Evolutionary conservation across 1,284 basidiomycete genomes (phyloP).

Genomic region (Puccinia polysora): DNA sequence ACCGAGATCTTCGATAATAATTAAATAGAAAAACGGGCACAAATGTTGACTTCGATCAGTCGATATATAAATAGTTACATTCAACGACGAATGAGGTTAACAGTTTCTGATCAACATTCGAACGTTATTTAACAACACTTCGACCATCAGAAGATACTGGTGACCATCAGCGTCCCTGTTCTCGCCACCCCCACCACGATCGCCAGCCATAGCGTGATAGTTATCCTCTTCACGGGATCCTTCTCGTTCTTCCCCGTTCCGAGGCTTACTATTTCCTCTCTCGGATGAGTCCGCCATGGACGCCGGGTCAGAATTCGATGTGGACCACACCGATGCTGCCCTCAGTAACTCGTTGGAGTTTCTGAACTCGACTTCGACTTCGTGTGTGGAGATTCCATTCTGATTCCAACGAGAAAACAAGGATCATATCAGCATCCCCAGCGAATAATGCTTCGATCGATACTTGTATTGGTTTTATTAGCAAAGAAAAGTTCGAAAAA

Average conservation of each 20-base stretch:
- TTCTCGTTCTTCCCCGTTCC: too few relatives aligned
- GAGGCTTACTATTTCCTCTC: slow-evolving; percentile 51
- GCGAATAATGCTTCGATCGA: slow-evolving; percentile 5
- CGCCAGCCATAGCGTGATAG: too few relatives aligned
- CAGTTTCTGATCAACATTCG: slow-evolving; percentile 56
- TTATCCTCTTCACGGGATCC: too few relatives aligned
- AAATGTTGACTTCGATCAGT: too few relatives aligned
- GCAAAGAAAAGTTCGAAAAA: too few relatives aligned
- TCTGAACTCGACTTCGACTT: slow-evolving; percentile 60
- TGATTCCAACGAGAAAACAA: slow-evolving; percentile 26
- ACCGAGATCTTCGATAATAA: too few relatives aligned
- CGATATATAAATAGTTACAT: too few relatives aligned
- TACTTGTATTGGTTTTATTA: too few relatives aligned
- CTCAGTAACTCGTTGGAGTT: slow-evolving; percentile 57
- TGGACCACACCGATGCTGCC: slow-evolving; percentile 51
- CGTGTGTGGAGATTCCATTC: slow-evolving; percentile 53
- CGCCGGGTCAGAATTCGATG: too few relatives aligned
- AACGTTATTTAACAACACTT: slow-evolving; percentile 57
- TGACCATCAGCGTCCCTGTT: slow-evolving; percentile 48
- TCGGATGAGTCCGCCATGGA: too few relatives aligned
- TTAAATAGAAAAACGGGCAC: too few relatives aligned
- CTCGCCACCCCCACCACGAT: not conserved
- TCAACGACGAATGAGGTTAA: too few relatives aligned
- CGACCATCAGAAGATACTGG: slow-evolving; percentile 51
- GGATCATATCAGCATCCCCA: not conserved